These are phyloP conservation scores for Hypericum perforatum DNA, from an alignment of 345 rosid genomes.

Conservation along the genomic window DNA sequence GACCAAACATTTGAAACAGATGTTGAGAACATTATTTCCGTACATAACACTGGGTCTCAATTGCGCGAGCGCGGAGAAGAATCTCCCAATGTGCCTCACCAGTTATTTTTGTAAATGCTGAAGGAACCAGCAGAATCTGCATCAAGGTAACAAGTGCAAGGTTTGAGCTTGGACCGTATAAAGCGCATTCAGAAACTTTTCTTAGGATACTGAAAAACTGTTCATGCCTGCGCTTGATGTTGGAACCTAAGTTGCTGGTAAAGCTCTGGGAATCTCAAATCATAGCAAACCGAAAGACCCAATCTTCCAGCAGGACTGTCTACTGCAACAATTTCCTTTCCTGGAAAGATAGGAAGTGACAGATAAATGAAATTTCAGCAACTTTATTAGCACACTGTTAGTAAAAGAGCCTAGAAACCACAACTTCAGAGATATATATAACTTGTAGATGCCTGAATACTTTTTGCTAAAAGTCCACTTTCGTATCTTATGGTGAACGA, in stretches of 20 bases:
- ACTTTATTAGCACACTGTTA: not conserved
- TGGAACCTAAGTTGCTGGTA: slow-evolving; percentile 81
- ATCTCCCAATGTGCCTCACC: slow-evolving; percentile 96
- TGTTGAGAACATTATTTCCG: slow-evolving; percentile 12
- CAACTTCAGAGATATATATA: too few relatives aligned
- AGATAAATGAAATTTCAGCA: slow-evolving; percentile 5
- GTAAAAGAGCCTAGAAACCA: too few relatives aligned
- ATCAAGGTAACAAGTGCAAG: slow-evolving; percentile 1
- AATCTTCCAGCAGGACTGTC: slow-evolving; percentile 81
- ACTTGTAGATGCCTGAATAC: too few relatives aligned
- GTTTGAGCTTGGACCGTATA: not conserved
- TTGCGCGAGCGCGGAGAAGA: slow-evolving; percentile 85
- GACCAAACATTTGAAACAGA: not conserved
- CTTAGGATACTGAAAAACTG: not conserved
- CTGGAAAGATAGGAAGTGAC: slow-evolving; percentile 24
- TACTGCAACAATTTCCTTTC: slow-evolving; percentile 53
- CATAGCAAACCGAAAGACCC: slow-evolving; percentile 84
- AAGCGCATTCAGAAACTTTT: too few relatives aligned
- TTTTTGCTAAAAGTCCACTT: too few relatives aligned
- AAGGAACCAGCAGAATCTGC: slow-evolving; percentile 75
- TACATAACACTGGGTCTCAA: slow-evolving; percentile 96
- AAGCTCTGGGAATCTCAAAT: slow-evolving; percentile 83
- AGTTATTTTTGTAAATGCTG: slow-evolving; percentile 82
- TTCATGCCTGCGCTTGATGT: slow-evolving; percentile 52
- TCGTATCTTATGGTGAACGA: too few relatives aligned